Evolutionary conservation across 768 basidiomycete species (phyloP), one percentile per base, ranked within the genome.

Genomic region (Leccinum sublutescens): DNA sequence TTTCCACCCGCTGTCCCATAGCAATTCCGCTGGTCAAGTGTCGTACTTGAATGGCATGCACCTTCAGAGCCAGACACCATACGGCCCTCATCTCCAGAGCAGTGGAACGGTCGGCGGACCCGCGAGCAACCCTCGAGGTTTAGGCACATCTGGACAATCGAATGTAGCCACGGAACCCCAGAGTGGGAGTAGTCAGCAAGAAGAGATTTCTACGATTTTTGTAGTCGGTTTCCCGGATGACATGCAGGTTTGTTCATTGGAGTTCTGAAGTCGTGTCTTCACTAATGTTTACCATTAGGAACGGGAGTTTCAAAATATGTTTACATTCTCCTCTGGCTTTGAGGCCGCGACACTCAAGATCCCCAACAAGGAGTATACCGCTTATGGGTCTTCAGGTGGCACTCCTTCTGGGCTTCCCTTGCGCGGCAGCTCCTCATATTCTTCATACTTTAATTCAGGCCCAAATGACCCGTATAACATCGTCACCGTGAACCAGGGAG

Each of bases 241-340:
- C 68, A 98, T 98, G 92, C 88, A 90, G 84, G 95, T 93, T 66
- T 63, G 88, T 82, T 50, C 43, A 55, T 62, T 10, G 55, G 21
- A 21, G 55, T 29, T 56, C 31, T 49, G 31, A 25, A 62, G 54
- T 62, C 34, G 7, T 43, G 10, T 68, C 66, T 43, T 61, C 50
- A 50, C 62, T 63, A 12, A 62, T 49, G 43, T 63, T 65, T 54
- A 23, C 27, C 48, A 54, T 4, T 65, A 98, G 95, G 97, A 98
- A 78, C 93, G 97, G 31, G 97, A 99, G 76, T 99, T 98, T 74
- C 93, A 96, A 74, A 98, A 98, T 72, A 96, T 99, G 91, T 99
- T 99, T 73, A 93, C 95, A 8, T 99, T 99, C 69, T 93, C 92
- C 3, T 77, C 83, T 1, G 97, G 95, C 11, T 99, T 98, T 68